Base-by-base conservation (phyloP, 805 yeast species). In the Nakazawaea populi region DNA sequence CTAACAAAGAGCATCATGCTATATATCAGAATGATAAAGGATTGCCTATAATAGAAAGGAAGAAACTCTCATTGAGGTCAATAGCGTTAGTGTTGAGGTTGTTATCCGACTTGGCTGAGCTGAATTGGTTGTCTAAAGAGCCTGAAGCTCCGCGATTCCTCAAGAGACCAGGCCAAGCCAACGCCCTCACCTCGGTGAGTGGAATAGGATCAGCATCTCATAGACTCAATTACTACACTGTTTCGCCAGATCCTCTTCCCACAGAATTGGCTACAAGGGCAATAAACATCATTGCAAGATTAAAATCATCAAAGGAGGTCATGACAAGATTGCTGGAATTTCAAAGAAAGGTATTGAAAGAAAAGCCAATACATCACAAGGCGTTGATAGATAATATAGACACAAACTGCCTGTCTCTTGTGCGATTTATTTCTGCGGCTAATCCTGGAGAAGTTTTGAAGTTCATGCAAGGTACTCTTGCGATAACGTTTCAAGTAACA, bases 391-490 rank as follows among this genome's bases (percentile, higher is more conserved):
- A 60, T 5, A 58, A 56, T 30, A 67, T 77, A 11, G 79, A 76
- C 55, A 35, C 54, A 2, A 63, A 63, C 38, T 64, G 75, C 44
- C 75, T 72, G 14, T 62, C 70, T 31, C 62, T 81, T 6, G 56
- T 76, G 18, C 62, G 73, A 38, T 80, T 68, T 58, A 44, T 79
- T 7, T 77, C 83, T 1, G 78, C 82, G 12, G 66, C 83, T 3
- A 79, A 80, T 57, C 73, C 78, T 32, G 48, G 53, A 0, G 79
- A 75, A 46, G 75, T 67, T 52, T 70, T 66, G 30, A 62, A 66
- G 8, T 75, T 69, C 58, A 49, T 66, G 47, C 62, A 59, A 3
- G 47, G 54, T 6, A 65, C 66, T 40, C 57, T 70, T 18, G 59
- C 56, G 36, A 57, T 43, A 6, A 10, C 37, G 10, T 42, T 29